Percentiles rank a stretch among this genome's conserved stretches.
Evolutionary conservation across 176 grass and related monocot species (phyloP).

Genomic region (Carex scoparia): DNA sequence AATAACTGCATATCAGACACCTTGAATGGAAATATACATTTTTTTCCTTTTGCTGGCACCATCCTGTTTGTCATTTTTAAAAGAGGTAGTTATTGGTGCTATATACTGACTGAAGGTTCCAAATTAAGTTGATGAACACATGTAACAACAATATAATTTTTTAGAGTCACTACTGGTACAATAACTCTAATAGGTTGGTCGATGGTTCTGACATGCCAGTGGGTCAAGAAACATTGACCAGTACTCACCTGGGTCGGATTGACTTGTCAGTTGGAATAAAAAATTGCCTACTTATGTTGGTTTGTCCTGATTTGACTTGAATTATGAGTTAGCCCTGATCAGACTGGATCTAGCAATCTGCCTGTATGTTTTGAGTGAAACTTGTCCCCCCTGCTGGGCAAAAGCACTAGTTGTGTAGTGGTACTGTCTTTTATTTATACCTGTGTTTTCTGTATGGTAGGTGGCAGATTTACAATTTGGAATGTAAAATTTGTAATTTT

Average conservation of each 20-base stretch:
- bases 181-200: neutral
- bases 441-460: neutral
- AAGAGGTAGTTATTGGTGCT: neutral
- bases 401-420: neutral
- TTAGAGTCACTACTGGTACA: neutral
- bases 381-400: neutral
- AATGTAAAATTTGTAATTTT: neutral
- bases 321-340: neutral
- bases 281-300: neutral
- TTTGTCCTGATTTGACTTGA: neutral
- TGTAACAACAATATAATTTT: neutral
- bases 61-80: neutral
- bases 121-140: neutral
- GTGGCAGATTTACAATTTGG: neutral
- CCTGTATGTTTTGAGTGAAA: neutral
- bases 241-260: neutral
- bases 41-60: neutral
- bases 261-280: neutral
- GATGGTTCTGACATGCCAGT: neutral
- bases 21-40: neutral
- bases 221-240: neutral
- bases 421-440: neutral
- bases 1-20: neutral
- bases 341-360: neutral
- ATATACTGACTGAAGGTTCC: neutral